phyloP scores from a whole-genome alignment of 2,329 filamentous ascomycete species.

The Penicillium sclerotiorum region DNA sequence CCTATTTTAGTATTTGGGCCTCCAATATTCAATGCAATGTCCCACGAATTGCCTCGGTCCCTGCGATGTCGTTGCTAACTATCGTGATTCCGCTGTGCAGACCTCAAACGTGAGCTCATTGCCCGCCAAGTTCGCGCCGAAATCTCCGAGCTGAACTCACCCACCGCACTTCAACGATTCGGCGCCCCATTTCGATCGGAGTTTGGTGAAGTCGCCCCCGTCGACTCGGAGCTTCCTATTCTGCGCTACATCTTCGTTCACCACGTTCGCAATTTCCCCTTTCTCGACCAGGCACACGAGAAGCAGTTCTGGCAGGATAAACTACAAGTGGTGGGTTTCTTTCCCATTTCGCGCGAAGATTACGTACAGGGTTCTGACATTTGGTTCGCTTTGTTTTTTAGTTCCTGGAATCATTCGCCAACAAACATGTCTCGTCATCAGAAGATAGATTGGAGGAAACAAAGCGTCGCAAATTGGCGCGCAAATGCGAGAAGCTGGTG shows the following conservation, averaged over 20 bases:
- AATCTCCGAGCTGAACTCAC: constrained; percentile 89
- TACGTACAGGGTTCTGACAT: background rate
- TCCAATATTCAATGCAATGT: too few species aligned
- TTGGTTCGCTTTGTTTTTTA: constrained; percentile 37
- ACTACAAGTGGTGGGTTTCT: constrained; percentile 75
- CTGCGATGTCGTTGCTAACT: too few species aligned
- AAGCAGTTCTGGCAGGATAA: constrained; percentile 99
- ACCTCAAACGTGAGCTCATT: constrained; percentile 94
- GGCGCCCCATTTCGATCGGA: constrained; percentile 94
- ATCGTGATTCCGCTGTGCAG: too few species aligned
- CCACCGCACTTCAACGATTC: constrained; percentile 91
- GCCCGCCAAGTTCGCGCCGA: constrained; percentile 86
- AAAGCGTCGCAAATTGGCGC: constrained; percentile 86
- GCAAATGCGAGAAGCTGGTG: constrained; percentile 92
- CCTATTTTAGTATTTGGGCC: too few species aligned
- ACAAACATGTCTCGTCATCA: constrained; percentile 94
- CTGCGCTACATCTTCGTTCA: constrained; percentile 97
- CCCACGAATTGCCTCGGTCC: too few species aligned
- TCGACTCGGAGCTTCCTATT: constrained; percentile 91
- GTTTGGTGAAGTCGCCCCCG: constrained; percentile 85
- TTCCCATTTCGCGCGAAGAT: background rate
- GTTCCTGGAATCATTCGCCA: constrained; percentile 97
- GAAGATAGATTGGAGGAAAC: constrained; percentile 96
- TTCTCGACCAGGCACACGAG: constrained; percentile 92
- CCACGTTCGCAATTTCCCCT: constrained; percentile 96